Conservation (phyloP, 140 eudicot genomes). For the Flaveria floridana region DNA sequence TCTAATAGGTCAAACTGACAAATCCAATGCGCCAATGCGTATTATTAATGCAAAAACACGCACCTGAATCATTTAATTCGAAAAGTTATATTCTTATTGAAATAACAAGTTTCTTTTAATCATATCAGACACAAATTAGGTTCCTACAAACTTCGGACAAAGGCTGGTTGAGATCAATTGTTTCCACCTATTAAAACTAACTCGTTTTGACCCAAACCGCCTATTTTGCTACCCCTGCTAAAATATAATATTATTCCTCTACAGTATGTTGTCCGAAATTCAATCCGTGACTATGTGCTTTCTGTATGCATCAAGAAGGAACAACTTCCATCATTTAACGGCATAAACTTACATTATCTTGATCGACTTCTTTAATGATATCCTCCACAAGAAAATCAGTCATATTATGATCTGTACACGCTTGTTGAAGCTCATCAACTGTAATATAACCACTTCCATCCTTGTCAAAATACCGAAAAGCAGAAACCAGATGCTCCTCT, state of each 20-base stretch:
- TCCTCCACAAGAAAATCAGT: slow-evolving; percentile 71
- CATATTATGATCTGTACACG: slow-evolving; percentile 75
- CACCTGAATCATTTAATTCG: background rate
- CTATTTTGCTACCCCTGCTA: background rate
- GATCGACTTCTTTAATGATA: slow-evolving; percentile 84
- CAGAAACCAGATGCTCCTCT: slow-evolving; percentile 85
- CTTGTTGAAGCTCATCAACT: slow-evolving; percentile 92
- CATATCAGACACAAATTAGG: background rate
- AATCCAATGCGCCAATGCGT: background rate
- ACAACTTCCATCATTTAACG: background rate
- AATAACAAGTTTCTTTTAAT: background rate
- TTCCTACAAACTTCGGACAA: background rate
- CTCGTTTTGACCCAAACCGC: background rate
- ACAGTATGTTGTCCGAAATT: background rate
- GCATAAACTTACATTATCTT: slow-evolving; percentile 68
- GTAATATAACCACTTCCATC: slow-evolving; percentile 94
- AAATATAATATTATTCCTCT: background rate
- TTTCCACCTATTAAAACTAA: background rate
- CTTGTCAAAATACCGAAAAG: slow-evolving; percentile 79
- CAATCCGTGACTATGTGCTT: background rate
- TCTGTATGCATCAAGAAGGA: background rate
- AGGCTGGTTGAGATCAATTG: background rate
- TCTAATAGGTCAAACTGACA: background rate
- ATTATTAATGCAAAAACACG: background rate
- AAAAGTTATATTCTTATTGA: background rate